Conservation (phyloP, 73 alveolate species). For the Paramecium caudatum region DNA sequence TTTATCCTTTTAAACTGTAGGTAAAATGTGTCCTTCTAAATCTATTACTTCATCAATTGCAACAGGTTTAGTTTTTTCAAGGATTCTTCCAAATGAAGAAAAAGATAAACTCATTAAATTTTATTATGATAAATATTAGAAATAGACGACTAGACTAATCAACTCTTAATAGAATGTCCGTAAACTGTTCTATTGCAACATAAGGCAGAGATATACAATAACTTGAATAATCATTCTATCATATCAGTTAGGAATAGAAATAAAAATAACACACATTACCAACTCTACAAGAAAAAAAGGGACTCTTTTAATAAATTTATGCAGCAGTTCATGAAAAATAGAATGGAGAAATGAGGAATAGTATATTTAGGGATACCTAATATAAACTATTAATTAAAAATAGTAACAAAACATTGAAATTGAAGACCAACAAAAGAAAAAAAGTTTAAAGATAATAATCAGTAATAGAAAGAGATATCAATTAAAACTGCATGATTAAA, state of each 20-base stretch:
- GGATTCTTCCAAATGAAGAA: slow-evolving; percentile 43
- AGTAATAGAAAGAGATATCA: slow-evolving; percentile 38
- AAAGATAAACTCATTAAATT: slow-evolving; percentile 41
- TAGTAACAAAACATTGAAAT: slow-evolving; percentile 21
- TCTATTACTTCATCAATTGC: slow-evolving; percentile 51
- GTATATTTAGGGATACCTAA: background rate
- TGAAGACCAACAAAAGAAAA: slow-evolving; percentile 39
- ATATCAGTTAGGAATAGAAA: slow-evolving; percentile 30
- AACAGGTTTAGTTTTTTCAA: slow-evolving; percentile 52
- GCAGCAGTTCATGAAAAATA: slow-evolving; percentile 28
- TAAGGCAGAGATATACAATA: slow-evolving; percentile 6
- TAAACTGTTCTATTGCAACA: slow-evolving; percentile 37
- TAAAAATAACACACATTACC: slow-evolving; percentile 25
- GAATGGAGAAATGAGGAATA: slow-evolving; percentile 1
- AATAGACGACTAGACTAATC: slow-evolving; percentile 42
- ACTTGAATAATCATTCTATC: slow-evolving; percentile 19
- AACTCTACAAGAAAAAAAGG: slow-evolving; percentile 30
- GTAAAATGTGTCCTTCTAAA: slow-evolving; percentile 14
- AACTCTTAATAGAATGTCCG: background rate
- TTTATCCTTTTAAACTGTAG: background rate
- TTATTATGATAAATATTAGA: slow-evolving; percentile 47
- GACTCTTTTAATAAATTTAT: slow-evolving; percentile 16
- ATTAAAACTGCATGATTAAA: background rate
- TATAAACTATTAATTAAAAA: slow-evolving; percentile 29
- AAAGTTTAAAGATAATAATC: slow-evolving; percentile 23